Evolutionary conservation across 768 basidiomycete genomes (phyloP).

Genomic region (Xanthoconium stramineum): DNA sequence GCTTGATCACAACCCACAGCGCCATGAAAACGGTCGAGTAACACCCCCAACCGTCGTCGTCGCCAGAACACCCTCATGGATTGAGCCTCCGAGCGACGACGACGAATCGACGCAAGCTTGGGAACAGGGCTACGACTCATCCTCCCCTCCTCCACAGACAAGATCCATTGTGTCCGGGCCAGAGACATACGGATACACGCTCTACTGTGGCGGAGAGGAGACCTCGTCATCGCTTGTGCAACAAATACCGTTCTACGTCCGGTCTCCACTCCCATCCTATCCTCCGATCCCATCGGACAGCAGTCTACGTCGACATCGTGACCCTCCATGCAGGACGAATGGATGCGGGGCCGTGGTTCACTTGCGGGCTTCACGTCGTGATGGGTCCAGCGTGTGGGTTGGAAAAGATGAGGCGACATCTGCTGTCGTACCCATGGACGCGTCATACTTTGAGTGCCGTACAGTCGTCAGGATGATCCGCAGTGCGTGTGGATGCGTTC

Average conservation of each 20-base stretch:
- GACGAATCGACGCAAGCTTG: slow-evolving; percentile 33
- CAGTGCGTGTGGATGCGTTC: slow-evolving; percentile 62
- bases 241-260: slow-evolving; percentile 22
- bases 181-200: slow-evolving; percentile 30
- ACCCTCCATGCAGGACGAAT: slow-evolving; percentile 33
- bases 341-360: slow-evolving; percentile 68
- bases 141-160: slow-evolving; percentile 22
- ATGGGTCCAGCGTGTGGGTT: slow-evolving; percentile 53
- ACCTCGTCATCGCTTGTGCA: slow-evolving; percentile 6
- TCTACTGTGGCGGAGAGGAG: slow-evolving; percentile 44
- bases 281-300: slow-evolving; percentile 25
- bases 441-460: slow-evolving; percentile 54
- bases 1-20: slow-evolving; percentile 44
- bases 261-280: slow-evolving; percentile 38
- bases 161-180: slow-evolving; percentile 11
- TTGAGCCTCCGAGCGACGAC: slow-evolving; percentile 31
- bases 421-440: slow-evolving; percentile 53
- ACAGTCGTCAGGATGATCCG: slow-evolving; percentile 48
- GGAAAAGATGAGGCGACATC: slow-evolving; percentile 51
- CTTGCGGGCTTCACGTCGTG: slow-evolving; percentile 50
- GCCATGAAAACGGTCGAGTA: slow-evolving; percentile 24
- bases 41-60: slow-evolving; percentile 28
- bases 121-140: slow-evolving; percentile 33
- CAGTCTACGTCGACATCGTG: slow-evolving; percentile 4
- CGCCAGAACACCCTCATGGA: slow-evolving; percentile 33